Base-by-base conservation (phyloP, 805 yeast species). In the Yarrowia porcina region DNA sequence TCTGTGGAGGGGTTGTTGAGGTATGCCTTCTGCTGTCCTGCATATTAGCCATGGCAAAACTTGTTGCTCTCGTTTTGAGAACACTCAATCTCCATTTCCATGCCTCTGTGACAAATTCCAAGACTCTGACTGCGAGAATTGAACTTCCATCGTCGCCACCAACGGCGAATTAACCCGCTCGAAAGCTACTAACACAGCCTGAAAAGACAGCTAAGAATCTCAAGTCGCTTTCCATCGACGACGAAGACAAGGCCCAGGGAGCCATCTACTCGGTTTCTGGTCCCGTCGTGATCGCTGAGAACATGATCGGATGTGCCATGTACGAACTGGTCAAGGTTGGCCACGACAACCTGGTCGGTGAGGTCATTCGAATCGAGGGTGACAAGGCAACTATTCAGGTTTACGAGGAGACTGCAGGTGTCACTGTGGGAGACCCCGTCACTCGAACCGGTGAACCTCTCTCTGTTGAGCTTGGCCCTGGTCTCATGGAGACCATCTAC, bases 241-340 rank as follows among this genome's bases (percentile, higher is more conserved):
- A 78, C 32, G 97, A 93, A 76, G 82, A 88, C 63, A 86, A 86
- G 68, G 20, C 56, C 28, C 90, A 89, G 75, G 99, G 80, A 28
- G 69, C 76, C 69, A 89, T 94, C 71, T 92, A 85, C 79, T 90
- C 97, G 32, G 97, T 94, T 56, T 92, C 98, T 20, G 99, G 99
- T 72, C 98, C 99, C 27, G 99, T 94, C 70, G 88, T 94, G 61
- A 87, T 94, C 54, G 99, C 99, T 56, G 98, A 94, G 78, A 88
- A 94, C 80, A 91, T 94, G 98, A 89, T 92, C 78, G 99, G 99
- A 67, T 90, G 97, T 84, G 97, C 98, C 71, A 94, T 94, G 99
- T 93, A 94, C 83, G 99, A 94, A 76, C 83, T 94, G 77, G 99
- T 93, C 72, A 91, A 87, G 76, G 99, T 94, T 68, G 98, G 99